phyloP scores from a whole-genome alignment of 225 moss, liverwort and hornwort species.

The Bryum argenteum region DNA sequence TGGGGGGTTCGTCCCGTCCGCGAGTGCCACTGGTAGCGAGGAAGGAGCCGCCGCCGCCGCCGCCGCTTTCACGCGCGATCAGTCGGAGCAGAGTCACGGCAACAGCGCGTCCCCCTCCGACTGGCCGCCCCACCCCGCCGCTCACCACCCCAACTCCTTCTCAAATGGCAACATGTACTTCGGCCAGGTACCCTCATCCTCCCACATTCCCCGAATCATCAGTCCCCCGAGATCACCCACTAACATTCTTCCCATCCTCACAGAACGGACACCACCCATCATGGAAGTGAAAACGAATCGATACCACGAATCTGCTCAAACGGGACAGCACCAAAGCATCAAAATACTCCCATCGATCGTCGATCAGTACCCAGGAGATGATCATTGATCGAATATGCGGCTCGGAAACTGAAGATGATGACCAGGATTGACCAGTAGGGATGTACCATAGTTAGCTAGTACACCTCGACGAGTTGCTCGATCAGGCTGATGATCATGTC shows the following conservation, averaged over 20 bases:
- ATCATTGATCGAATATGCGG: too few relatives aligned
- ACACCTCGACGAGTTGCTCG: too few relatives aligned
- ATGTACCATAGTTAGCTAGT: too few relatives aligned
- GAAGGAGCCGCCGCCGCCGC: constrained; percentile 25
- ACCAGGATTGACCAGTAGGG: too few relatives aligned
- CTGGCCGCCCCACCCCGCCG: constrained; percentile 49
- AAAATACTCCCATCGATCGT: too few relatives aligned
- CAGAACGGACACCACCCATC: constrained; percentile 50
- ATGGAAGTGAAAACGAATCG: constrained; percentile 39
- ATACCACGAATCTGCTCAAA: too few relatives aligned
- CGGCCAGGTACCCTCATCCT: constrained; percentile 38
- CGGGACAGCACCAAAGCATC: too few relatives aligned
- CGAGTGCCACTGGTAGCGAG: constrained; percentile 34
- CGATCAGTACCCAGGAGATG: too few relatives aligned
- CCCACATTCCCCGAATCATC: not conserved
- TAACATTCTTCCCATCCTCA: not conserved
- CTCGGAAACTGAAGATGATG: too few relatives aligned
- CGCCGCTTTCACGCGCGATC: constrained; percentile 33
- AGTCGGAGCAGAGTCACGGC: constrained; percentile 49
- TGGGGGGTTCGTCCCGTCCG: constrained; percentile 46
- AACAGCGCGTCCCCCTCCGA: constrained; percentile 38
- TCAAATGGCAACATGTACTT: constrained; percentile 44
- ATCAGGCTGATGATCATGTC: too few relatives aligned
- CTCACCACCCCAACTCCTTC: constrained; percentile 46
- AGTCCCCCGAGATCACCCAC: not conserved